Conservation (phyloP, 148 eudicot species). For the Rhododendron molle region DNA sequence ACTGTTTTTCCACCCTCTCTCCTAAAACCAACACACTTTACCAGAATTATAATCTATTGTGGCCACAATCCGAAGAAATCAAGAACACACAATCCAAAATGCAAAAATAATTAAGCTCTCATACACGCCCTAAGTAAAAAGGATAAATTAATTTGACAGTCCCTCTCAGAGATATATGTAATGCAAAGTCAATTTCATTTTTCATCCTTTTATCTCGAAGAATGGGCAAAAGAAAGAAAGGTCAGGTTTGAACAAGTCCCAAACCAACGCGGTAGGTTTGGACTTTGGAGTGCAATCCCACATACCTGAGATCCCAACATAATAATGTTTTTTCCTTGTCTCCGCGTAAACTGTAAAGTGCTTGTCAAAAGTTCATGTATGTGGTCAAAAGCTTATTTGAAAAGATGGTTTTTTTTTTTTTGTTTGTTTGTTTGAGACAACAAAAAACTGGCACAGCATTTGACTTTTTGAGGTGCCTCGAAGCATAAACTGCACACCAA, state of each 20-base stretch:
- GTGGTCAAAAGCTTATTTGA: not conserved
- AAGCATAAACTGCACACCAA: not conserved
- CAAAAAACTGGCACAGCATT: not conserved
- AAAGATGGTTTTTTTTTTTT: not conserved
- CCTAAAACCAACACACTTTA: too few species aligned
- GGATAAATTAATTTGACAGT: not conserved
- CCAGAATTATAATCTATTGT: too few species aligned
- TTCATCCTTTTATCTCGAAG: not conserved
- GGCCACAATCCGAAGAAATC: too few species aligned
- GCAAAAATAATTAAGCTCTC: too few species aligned
- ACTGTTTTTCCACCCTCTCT: too few species aligned
- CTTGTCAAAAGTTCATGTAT: not conserved
- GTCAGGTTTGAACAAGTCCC: slow-evolving; percentile 1
- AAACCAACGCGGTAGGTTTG: not conserved
- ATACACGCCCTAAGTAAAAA: not conserved
- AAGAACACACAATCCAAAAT: too few species aligned
- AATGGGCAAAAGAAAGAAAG: not conserved
- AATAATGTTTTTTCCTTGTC: not conserved
- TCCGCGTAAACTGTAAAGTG: not conserved
- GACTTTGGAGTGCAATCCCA: not conserved
- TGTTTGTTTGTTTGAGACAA: too few species aligned
- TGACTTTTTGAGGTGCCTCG: not conserved
- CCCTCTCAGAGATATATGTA: not conserved
- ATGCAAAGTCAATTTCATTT: not conserved
- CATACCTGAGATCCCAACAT: not conserved